Conservation (phyloP, 208 protist species). For the Leishmania braziliensis region DNA sequence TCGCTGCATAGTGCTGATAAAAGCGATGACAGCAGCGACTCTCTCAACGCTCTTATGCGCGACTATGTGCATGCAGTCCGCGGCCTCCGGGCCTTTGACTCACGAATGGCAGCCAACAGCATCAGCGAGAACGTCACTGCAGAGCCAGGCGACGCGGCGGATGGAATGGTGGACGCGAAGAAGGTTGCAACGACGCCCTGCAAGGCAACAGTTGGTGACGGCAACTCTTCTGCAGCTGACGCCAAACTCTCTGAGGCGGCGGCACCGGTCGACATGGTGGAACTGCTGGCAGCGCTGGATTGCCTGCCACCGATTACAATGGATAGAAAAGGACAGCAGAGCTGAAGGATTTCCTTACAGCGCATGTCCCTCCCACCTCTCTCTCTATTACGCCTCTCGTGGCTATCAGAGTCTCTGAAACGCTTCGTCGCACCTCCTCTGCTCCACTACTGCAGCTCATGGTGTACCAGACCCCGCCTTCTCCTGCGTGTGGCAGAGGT, state of each 20-base stretch:
- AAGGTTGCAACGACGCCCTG: neutral
- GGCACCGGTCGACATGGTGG: slow-evolving; percentile 4
- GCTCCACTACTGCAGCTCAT: neutral
- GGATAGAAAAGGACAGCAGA: neutral
- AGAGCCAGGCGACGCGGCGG: neutral
- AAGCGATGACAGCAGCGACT: neutral
- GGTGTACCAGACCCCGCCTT: neutral
- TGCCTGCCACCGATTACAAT: slow-evolving; percentile 20
- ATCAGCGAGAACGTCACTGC: neutral
- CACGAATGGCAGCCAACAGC: neutral
- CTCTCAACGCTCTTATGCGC: slow-evolving; percentile 44
- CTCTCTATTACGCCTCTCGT: neutral
- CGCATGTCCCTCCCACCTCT: neutral
- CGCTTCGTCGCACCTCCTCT: neutral
- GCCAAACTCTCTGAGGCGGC: neutral
- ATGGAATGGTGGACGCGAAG: neutral
- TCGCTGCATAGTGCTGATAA: neutral
- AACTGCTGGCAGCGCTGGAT: slow-evolving; percentile 26
- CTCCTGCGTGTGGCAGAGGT: neutral
- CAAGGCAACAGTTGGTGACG: neutral
- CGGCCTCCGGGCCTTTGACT: slow-evolving; percentile 14
- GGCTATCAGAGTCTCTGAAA: neutral
- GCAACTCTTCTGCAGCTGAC: neutral
- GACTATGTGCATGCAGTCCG: slow-evolving; percentile 40
- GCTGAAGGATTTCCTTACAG: neutral